These are phyloP conservation scores for Xylaria sp. DNA, from an alignment of 2,329 filamentous ascomycete species.

Conservation along the genomic window DNA sequence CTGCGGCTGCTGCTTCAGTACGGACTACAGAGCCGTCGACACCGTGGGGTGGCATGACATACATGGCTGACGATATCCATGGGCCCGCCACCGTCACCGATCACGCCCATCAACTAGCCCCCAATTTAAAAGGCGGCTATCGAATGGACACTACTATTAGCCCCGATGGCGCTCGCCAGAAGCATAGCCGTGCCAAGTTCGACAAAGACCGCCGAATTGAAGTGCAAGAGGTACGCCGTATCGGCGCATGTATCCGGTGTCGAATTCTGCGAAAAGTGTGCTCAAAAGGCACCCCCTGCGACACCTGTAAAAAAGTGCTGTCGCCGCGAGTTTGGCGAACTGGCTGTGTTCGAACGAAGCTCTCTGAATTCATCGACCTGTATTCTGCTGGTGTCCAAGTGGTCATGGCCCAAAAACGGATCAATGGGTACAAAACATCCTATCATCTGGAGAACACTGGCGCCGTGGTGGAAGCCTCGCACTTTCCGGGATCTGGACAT, in stretches of 20 bases:
- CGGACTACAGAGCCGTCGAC: conserved; percentile 24
- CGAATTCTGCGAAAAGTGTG: conserved; percentile 70
- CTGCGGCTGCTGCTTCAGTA: too few species aligned
- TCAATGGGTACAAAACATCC: conserved; percentile 60
- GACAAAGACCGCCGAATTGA: conserved; percentile 64
- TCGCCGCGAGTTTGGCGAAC: conserved; percentile 69
- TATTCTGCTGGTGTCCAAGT: conserved; percentile 69
- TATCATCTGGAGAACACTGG: conserved; percentile 56
- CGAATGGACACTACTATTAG: conserved; percentile 56
- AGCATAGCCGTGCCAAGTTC: conserved; percentile 63
- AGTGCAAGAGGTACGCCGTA: conserved; percentile 68
- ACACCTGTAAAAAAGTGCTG: conserved; percentile 67
- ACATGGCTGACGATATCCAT: conserved; percentile 41
- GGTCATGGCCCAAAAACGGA: conserved; percentile 64
- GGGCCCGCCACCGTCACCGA: conserved; percentile 40
- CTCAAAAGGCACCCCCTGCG: conserved; percentile 66
- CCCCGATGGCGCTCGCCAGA: conserved; percentile 53
- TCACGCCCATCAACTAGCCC: conserved; percentile 37
- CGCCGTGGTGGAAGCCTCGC: conserved; percentile 61
- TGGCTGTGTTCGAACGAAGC: conserved; percentile 65
- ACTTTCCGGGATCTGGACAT: conserved; percentile 60
- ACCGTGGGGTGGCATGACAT: conserved; percentile 42
- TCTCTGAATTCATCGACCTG: conserved; percentile 66
- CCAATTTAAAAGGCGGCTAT: conserved; percentile 53
- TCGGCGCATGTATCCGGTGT: conserved; percentile 70